These are phyloP conservation scores for Forsythia suspensa DNA, from an alignment of 257 asterid species.

Conservation along the genomic window DNA sequence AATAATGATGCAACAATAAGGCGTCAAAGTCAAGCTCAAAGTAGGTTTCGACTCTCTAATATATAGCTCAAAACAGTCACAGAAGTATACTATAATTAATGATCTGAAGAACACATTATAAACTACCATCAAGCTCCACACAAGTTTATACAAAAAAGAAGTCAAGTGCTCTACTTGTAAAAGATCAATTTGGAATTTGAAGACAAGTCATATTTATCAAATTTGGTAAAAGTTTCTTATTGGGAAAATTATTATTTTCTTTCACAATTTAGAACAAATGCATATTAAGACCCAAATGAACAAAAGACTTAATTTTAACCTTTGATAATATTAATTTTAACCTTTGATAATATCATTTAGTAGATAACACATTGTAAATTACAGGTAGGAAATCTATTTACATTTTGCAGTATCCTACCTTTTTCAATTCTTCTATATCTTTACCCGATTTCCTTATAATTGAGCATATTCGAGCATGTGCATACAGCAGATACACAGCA, in stretches of 20 bases:
- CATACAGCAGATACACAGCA: slow-evolving; percentile 91
- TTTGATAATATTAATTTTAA: not conserved
- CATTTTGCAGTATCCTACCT: slow-evolving; percentile 39
- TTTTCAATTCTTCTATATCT: slow-evolving; percentile 74
- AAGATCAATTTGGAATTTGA: not conserved
- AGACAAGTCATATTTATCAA: not conserved
- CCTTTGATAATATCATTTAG: not conserved
- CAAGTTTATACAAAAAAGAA: too few relatives aligned
- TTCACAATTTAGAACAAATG: not conserved
- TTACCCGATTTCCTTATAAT: slow-evolving; percentile 85
- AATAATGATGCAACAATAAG: not conserved
- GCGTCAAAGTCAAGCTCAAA: too few relatives aligned
- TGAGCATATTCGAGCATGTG: slow-evolving; percentile 98
- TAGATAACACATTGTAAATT: not conserved
- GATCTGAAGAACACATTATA: too few relatives aligned
- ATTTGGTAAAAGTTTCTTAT: not conserved
- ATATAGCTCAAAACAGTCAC: too few relatives aligned
- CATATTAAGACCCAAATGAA: not conserved
- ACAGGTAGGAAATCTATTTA: not conserved
- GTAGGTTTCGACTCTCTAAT: too few relatives aligned
- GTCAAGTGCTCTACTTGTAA: not conserved
- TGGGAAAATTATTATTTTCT: not conserved
- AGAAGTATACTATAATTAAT: too few relatives aligned
- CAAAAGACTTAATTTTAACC: not conserved
- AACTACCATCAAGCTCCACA: too few relatives aligned